Conservation (phyloP, 2,329 filamentous ascomycete genomes). For the Akanthomyces dipterigenus region DNA sequence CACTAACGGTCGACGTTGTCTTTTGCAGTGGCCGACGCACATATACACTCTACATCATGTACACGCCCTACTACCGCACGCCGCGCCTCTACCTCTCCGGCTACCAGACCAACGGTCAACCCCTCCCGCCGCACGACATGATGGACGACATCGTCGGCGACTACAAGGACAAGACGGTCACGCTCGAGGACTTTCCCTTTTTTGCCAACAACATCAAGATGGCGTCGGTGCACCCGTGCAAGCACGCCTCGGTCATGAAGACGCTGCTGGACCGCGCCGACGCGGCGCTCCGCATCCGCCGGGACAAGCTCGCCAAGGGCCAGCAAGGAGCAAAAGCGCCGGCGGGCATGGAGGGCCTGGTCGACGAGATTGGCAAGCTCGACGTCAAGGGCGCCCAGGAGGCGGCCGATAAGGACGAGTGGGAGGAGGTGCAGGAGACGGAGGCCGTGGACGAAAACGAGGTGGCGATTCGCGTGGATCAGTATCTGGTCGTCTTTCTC, state of each 20-base stretch:
- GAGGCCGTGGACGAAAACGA: constrained; percentile 59
- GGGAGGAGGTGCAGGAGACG: constrained; percentile 57
- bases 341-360: constrained; percentile 73
- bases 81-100: constrained; percentile 92
- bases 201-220: constrained; percentile 90
- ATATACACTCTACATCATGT: constrained; percentile 98
- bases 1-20: too few species aligned
- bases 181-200: constrained; percentile 94
- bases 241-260: constrained; percentile 97
- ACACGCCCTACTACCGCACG: constrained; percentile 93
- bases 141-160: constrained; percentile 96
- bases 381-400: constrained; percentile 45
- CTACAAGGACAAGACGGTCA: constrained; percentile 98
- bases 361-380: constrained; percentile 68
- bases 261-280: constrained; percentile 91
- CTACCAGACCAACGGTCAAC: constrained; percentile 72
- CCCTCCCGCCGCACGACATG: constrained; percentile 77
- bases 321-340: constrained; percentile 27
- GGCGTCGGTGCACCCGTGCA: constrained; percentile 94
- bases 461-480: constrained; percentile 78
- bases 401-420: constrained; percentile 42
- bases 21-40: constrained; percentile 68
- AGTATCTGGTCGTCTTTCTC: constrained; percentile 80
- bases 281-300: constrained; percentile 79
- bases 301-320: constrained; percentile 59